Percentiles rank a stretch among this genome's conserved stretches.
Evolutionary conservation across 2,329 filamentous ascomycete genomes (phyloP).

Genomic region (Fusarium sp.): DNA sequence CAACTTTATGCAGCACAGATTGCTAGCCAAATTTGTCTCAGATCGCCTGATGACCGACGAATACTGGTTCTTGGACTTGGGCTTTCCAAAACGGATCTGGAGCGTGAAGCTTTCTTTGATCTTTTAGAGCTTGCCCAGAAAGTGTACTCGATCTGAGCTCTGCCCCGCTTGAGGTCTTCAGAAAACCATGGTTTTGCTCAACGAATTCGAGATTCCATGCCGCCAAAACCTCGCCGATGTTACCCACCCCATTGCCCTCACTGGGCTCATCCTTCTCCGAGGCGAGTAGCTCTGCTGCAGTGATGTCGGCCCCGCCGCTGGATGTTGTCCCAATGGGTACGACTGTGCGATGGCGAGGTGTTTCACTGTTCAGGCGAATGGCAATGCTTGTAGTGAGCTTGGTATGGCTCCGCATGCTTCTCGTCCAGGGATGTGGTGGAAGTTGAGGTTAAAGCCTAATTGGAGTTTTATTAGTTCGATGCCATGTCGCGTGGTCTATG

Average conservation of each 20-base stretch:
- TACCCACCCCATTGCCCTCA: not conserved
- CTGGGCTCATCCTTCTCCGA: not conserved
- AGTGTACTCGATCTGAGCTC: constrained; percentile 44
- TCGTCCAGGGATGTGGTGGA: not conserved
- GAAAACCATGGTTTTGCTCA: not conserved
- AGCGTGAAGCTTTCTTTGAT: constrained; percentile 69
- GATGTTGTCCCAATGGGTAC: not conserved
- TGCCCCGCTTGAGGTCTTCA: not conserved
- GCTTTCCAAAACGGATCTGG: constrained; percentile 57
- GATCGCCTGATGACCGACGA: constrained; percentile 69
- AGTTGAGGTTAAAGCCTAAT: not conserved
- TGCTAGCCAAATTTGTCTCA: constrained; percentile 78
- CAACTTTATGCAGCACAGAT: constrained; percentile 92
- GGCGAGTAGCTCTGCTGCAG: not conserved
- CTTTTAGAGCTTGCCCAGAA: constrained; percentile 69
- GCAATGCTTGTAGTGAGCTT: not conserved
- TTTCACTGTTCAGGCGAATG: not conserved
- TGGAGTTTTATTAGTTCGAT: not conserved
- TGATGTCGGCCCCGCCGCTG: not conserved
- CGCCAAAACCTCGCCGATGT: not conserved
- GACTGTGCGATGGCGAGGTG: not conserved
- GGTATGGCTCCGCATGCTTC: not conserved
- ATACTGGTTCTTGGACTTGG: constrained; percentile 70
- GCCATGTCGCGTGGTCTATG: not conserved
- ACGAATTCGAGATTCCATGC: not conserved